These are phyloP conservation scores for Orbilia quercus DNA, from an alignment of 2,329 filamentous ascomycete genomes.

Conservation along the genomic window DNA sequence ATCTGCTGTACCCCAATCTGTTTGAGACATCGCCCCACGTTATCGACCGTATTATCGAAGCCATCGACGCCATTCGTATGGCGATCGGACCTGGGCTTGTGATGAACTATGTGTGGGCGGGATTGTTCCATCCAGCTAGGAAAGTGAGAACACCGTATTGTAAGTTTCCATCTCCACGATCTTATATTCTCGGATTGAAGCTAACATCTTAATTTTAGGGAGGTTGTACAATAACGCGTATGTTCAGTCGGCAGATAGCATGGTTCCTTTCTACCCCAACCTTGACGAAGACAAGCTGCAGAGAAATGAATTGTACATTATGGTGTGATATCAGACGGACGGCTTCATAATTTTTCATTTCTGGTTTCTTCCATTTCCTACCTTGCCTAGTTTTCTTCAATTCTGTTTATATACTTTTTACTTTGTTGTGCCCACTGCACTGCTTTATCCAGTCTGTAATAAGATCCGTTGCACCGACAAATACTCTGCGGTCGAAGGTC, in stretches of 20 bases:
- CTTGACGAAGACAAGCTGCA: conserved; percentile 82
- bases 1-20: conserved; percentile 93
- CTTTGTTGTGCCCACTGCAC: conserved; percentile 1
- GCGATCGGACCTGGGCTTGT: conserved; percentile 91
- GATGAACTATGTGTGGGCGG: conserved; percentile 98
- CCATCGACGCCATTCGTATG: conserved; percentile 94
- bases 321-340: conserved; percentile 70
- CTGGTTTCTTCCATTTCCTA: background rate
- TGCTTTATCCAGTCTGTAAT: conserved; percentile 30
- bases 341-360: conserved; percentile 19
- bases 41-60: conserved; percentile 96
- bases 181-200: background rate
- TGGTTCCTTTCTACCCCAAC: conserved; percentile 95
- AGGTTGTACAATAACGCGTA: conserved; percentile 96
- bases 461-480: conserved; percentile 44
- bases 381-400: background rate
- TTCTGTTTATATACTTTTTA: conserved; percentile 32
- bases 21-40: conserved; percentile 99
- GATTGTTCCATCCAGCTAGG: conserved; percentile 93
- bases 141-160: conserved; percentile 96
- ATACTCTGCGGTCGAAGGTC: conserved; percentile 50
- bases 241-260: conserved; percentile 89
- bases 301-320: conserved; percentile 82
- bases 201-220: conserved; percentile 36
- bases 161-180: conserved; percentile 63